Percentiles rank a stretch among this genome's conserved stretches.
These are phyloP conservation scores for Sporothrix mexicana DNA, from an alignment of 2,329 filamentous ascomycete genomes.

Conservation along the genomic window DNA sequence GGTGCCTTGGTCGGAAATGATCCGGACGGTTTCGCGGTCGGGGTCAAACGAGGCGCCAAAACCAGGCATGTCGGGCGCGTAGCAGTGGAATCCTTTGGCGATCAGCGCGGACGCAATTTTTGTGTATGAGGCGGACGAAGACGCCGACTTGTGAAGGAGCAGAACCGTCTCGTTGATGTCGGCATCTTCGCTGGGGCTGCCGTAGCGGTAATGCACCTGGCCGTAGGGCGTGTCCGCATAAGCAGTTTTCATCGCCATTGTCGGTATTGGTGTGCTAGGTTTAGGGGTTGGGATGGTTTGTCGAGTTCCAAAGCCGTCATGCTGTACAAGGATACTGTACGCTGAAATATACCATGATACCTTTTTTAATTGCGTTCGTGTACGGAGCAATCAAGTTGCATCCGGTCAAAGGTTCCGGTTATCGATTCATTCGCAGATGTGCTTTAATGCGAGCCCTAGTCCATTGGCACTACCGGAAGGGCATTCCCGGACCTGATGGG, in stretches of 20 bases:
- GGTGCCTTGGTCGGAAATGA: neutral
- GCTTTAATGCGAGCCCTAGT: too few relatives aligned
- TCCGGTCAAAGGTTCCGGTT: too few relatives aligned
- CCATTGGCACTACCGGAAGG: too few relatives aligned
- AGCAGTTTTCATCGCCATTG: neutral
- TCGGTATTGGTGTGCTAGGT: neutral
- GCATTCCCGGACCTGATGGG: too few relatives aligned
- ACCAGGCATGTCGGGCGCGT: neutral
- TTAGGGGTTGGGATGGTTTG: too few relatives aligned
- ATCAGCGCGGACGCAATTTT: neutral
- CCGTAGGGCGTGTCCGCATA: neutral
- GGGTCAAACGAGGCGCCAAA: neutral
- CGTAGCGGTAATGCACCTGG: neutral
- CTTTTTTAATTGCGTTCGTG: too few relatives aligned
- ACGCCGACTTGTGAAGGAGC: neutral
- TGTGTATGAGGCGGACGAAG: neutral
- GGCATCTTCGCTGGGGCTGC: neutral
- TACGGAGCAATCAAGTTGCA: too few relatives aligned
- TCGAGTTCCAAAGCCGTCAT: too few relatives aligned
- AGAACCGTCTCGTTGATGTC: neutral
- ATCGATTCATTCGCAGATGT: too few relatives aligned
- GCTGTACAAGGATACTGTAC: too few relatives aligned
- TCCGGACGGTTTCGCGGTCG: neutral
- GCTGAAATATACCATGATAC: too few relatives aligned
- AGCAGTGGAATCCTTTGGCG: neutral